These are phyloP conservation scores for Diaporthe humulicola DNA, from an alignment of 2,329 filamentous ascomycete species.

Conservation along the genomic window DNA sequence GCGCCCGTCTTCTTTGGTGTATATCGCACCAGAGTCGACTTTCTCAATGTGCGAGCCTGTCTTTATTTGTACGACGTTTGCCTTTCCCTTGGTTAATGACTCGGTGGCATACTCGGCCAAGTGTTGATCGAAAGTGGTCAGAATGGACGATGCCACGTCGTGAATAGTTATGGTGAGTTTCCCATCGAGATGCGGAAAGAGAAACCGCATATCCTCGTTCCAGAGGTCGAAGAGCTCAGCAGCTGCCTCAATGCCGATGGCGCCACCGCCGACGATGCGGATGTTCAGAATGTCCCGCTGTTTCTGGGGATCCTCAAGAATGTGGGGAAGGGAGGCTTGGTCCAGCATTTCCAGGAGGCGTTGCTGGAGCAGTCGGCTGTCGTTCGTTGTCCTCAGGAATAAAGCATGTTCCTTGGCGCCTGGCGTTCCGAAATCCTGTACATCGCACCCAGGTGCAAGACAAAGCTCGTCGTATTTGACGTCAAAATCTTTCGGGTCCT, in stretches of 20 bases:
- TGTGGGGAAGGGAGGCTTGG: constrained; percentile 44
- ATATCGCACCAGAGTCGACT: constrained; percentile 43
- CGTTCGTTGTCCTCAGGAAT: constrained; percentile 53
- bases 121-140: constrained; percentile 55
- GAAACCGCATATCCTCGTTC: constrained; percentile 51
- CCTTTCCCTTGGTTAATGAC: constrained; percentile 49
- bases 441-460: constrained; percentile 56
- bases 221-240: constrained; percentile 59
- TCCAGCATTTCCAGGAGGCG: constrained; percentile 49
- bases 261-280: constrained; percentile 56
- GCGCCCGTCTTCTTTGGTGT: constrained; percentile 55
- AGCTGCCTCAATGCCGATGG: constrained; percentile 57
- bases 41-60: constrained; percentile 45
- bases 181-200: constrained; percentile 56
- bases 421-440: constrained; percentile 55
- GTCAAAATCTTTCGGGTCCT: constrained; percentile 48
- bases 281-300: constrained; percentile 53
- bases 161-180: constrained; percentile 57
- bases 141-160: constrained; percentile 56
- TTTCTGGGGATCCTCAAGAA: constrained; percentile 43
- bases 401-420: constrained; percentile 54
- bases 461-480: constrained; percentile 57
- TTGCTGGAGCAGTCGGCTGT: constrained; percentile 51
- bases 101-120: constrained; percentile 56
- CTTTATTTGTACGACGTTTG: constrained; percentile 50